Base-by-base conservation (phyloP, 306 rosid species). In the Echinosophora koreensis region DNA sequence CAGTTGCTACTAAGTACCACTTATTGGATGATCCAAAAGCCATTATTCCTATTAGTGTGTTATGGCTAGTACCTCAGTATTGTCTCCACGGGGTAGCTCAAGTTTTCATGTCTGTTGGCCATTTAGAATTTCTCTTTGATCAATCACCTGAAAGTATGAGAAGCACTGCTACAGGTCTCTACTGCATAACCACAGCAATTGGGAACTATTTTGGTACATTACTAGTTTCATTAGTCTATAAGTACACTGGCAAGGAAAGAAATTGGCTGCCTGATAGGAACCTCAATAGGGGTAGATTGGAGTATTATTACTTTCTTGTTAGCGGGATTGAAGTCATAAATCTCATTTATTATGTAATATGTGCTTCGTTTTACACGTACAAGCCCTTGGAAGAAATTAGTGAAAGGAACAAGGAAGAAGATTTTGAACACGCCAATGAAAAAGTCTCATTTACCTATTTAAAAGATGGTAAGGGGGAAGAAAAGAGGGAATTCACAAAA, bases 231-330 rank as follows among this genome's bases (percentile, higher is more conserved):
- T 28, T 88, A 2, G 89, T 88, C 37, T 88, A 84, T 58, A 60
- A 69, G 28, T 81, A 72, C 3, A 64, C 68, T 3, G 89, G 86
- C 0, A 41, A 71, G 11, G 28, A 74, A 4, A 30, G 66, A 32
- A 90, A 90, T 49, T 88, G 92, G 95, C 57, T 90, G 4, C 90
- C 95, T 9, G 79, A 88, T 71, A 65, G 92, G 77, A 88, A 88
- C 65, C 61, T 88, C 3, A 86, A 86, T 15, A 79, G 78, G 67
- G 92, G 95, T 9, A 88, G 84, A 57, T 57, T 88, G 46, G 89
- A 88, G 30, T 69, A 65, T 50, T 90, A 77, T 58, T 90, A 86
- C 80, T 86, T 78, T 66, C 82, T 90, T 41, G 82, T 82, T 27
- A 71, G 82, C 44, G 92, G 89, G 58, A 65, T 88, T 22, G 89